A percentile compares a stretch with the other conserved stretches of the same genome.
Conservation (phyloP, 257 asterid species). For the Solanum bulbocastanum region DNA sequence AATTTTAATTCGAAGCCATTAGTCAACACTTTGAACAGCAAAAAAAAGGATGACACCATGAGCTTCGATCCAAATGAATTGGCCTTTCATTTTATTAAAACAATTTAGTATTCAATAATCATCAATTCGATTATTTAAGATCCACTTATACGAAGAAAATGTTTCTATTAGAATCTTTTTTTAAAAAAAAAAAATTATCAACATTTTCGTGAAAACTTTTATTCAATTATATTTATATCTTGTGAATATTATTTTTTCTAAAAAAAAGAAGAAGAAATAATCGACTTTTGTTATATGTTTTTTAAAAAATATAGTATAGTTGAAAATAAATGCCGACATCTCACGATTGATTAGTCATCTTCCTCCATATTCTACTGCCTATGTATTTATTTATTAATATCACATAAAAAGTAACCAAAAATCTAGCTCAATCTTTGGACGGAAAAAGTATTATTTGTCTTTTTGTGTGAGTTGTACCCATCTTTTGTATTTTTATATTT, state of each 20-base stretch:
- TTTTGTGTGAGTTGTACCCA: slow-evolving; percentile 1
- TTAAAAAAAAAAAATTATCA: too few relatives aligned
- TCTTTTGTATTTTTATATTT: background rate
- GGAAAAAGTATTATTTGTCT: slow-evolving; percentile 21
- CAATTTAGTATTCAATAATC: too few relatives aligned
- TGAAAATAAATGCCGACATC: background rate
- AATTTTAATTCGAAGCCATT: background rate
- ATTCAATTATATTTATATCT: too few relatives aligned
- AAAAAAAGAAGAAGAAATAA: background rate
- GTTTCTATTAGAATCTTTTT: too few relatives aligned
- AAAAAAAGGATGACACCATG: too few relatives aligned
- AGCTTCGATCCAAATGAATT: too few relatives aligned
- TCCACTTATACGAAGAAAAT: too few relatives aligned
- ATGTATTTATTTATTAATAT: background rate
- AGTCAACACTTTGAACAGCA: background rate
- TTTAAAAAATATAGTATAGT: background rate
- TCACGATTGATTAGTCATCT: background rate
- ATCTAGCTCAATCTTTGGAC: background rate
- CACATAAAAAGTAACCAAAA: background rate
- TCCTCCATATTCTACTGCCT: background rate
- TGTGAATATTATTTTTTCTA: too few relatives aligned
- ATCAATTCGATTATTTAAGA: too few relatives aligned
- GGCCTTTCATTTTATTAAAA: too few relatives aligned
- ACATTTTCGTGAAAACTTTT: too few relatives aligned
- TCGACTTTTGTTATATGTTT: background rate